These are phyloP conservation scores for Teratosphaeria epicoccoides DNA, from an alignment of 2,329 filamentous ascomycete species.

Conservation along the genomic window DNA sequence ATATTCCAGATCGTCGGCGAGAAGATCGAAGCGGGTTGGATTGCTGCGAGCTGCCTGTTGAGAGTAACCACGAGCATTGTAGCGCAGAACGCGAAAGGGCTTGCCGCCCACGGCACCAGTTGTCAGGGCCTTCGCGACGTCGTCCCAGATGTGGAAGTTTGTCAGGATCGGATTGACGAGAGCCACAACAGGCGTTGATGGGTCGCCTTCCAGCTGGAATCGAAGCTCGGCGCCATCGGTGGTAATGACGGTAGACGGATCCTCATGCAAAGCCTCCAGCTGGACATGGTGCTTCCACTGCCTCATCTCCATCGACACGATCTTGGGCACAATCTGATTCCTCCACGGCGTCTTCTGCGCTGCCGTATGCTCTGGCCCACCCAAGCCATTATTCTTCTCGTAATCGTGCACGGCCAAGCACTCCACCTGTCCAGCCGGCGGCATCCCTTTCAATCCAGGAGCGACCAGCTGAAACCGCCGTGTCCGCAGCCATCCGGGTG, in stretches of 20 bases:
- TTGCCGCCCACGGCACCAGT: constrained; percentile 42
- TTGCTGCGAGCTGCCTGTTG: constrained; percentile 26
- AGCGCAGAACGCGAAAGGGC: constrained; percentile 63
- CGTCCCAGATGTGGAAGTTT: constrained; percentile 70
- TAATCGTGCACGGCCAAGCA: constrained; percentile 66
- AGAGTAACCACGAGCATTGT: constrained; percentile 62
- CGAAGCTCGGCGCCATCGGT: constrained; percentile 57
- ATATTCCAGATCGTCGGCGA: constrained; percentile 56
- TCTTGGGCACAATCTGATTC: constrained; percentile 47
- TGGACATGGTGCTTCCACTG: constrained; percentile 66
- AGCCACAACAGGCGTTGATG: constrained; percentile 59
- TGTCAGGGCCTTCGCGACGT: constrained; percentile 53
- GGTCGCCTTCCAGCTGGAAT: constrained; percentile 66
- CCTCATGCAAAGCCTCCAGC: constrained; percentile 53
- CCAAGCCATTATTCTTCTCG: constrained; percentile 54
- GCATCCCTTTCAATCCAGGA: constrained; percentile 41
- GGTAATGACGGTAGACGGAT: constrained; percentile 59
- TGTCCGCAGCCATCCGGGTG: constrained; percentile 69
- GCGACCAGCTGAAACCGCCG: constrained; percentile 58
- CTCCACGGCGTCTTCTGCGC: constrained; percentile 53
- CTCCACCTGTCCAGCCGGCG: constrained; percentile 40
- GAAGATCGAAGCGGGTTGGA: constrained; percentile 48
- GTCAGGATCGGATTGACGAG: constrained; percentile 75
- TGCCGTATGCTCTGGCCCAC: constrained; percentile 52
- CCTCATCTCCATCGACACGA: constrained; percentile 47